Percentiles rank a stretch among this genome's conserved stretches.
These are phyloP conservation scores for Syzygium syzygioides DNA, from an alignment of 441 rosid genomes.

Conservation along the genomic window DNA sequence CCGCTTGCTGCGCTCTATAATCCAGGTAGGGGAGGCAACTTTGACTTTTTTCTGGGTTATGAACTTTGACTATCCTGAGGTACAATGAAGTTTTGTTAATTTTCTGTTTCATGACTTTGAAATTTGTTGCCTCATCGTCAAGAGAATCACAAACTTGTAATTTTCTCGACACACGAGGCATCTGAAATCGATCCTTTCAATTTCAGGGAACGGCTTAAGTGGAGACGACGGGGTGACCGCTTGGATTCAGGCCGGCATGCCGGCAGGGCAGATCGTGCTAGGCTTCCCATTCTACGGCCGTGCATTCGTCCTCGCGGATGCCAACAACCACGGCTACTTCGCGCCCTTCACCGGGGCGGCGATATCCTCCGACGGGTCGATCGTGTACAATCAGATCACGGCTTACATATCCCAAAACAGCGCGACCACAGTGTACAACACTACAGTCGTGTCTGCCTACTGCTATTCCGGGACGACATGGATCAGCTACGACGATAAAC, in stretches of 20 bases:
- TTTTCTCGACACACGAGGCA: neutral
- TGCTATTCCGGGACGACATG: conserved; percentile 38
- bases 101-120: neutral
- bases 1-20: conserved; percentile 52
- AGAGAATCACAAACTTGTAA: neutral
- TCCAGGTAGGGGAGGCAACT: conserved; percentile 22
- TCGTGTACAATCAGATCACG: conserved; percentile 7
- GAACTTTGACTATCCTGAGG: neutral
- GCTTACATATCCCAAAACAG: conserved; percentile 11
- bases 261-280: conserved; percentile 27
- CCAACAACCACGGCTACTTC: conserved; percentile 22
- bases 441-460: conserved; percentile 33
- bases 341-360: no score
- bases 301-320: conserved; percentile 30
- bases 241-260: conserved; percentile 42
- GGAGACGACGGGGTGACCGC: conserved; percentile 31
- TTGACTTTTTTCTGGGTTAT: neutral
- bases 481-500: conserved; percentile 41
- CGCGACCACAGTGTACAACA: conserved; percentile 19
- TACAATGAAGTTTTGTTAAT: neutral
- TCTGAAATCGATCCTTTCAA: neutral
- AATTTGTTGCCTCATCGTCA: neutral
- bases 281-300: conserved; percentile 34
- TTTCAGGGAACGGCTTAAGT: neutral
- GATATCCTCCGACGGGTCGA: no score